These are phyloP conservation scores for Hanseniaspora thailandica DNA, from an alignment of 805 yeast species.

Conservation along the genomic window DNA sequence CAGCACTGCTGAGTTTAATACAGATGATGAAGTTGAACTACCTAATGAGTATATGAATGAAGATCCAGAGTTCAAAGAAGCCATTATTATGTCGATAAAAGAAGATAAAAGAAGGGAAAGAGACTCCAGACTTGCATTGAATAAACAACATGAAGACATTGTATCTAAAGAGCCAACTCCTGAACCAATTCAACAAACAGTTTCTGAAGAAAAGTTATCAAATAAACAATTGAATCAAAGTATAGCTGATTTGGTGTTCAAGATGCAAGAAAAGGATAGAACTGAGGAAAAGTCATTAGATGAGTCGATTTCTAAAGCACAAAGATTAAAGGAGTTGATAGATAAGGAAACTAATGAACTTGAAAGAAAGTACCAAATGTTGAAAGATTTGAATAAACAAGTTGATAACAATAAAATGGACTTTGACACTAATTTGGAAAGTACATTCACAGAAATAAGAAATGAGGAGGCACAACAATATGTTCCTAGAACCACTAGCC, in stretches of 20 bases:
- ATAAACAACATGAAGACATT: slow-evolving; percentile 38
- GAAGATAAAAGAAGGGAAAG: slow-evolving; percentile 41
- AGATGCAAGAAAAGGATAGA: slow-evolving; percentile 10
- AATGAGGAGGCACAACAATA: background rate
- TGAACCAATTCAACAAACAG: background rate
- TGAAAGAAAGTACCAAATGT: slow-evolving; percentile 12
- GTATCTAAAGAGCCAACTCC: slow-evolving; percentile 16
- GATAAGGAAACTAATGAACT: slow-evolving; percentile 13
- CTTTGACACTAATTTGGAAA: background rate
- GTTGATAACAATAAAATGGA: background rate
- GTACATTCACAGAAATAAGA: background rate
- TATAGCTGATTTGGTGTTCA: slow-evolving; percentile 14
- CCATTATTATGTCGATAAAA: slow-evolving; percentile 79
- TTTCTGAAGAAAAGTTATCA: background rate
- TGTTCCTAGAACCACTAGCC: background rate
- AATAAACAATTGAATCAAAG: slow-evolving; percentile 16
- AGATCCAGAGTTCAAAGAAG: slow-evolving; percentile 84
- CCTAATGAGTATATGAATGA: slow-evolving; percentile 40
- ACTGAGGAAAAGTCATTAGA: background rate
- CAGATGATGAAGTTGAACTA: slow-evolving; percentile 15
- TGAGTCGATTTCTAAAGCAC: slow-evolving; percentile 7
- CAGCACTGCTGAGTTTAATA: slow-evolving; percentile 13
- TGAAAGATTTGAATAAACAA: slow-evolving; percentile 7
- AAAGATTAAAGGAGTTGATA: slow-evolving; percentile 13
- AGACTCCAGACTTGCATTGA: slow-evolving; percentile 7